These are phyloP conservation scores for Lactifluus subvellereus DNA, from an alignment of 768 basidiomycete genomes.

Conservation along the genomic window DNA sequence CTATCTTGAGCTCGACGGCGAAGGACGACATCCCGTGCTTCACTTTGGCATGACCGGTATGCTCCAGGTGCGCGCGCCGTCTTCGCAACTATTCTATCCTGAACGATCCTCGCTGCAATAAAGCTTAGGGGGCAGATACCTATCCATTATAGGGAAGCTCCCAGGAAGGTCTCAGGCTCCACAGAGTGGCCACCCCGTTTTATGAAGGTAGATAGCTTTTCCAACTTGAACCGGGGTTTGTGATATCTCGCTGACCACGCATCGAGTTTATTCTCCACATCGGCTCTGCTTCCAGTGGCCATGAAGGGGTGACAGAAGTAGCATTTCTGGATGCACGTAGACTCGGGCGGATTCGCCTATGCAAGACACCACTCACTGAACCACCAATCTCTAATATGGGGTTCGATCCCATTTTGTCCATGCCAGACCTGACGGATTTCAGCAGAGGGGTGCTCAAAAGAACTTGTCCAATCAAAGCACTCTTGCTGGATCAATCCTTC, in stretches of 20 bases:
- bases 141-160: constrained; percentile 45
- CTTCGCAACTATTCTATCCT: neutral
- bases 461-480: constrained; percentile 61
- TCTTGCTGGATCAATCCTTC: constrained; percentile 76
- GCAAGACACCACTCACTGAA: constrained; percentile 49
- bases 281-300: constrained; percentile 26
- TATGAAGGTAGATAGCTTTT: constrained; percentile 44
- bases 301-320: constrained; percentile 39
- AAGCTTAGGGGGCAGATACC: constrained; percentile 49
- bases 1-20: constrained; percentile 57
- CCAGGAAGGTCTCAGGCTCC: constrained; percentile 35
- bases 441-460: constrained; percentile 43
- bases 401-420: constrained; percentile 69
- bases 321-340: constrained; percentile 71
- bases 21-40: constrained; percentile 58
- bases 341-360: constrained; percentile 63
- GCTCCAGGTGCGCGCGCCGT: constrained; percentile 45
- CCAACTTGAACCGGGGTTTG: neutral
- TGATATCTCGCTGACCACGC: neutral
- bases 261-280: constrained; percentile 60
- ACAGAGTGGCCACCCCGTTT: constrained; percentile 60
- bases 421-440: constrained; percentile 55
- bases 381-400: constrained; percentile 68
- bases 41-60: constrained; percentile 89
- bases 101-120: neutral